Percentiles rank a stretch among this genome's conserved stretches.
phyloP scores from a whole-genome alignment of 164 flowering plant species.

The Amborella trichopoda region DNA sequence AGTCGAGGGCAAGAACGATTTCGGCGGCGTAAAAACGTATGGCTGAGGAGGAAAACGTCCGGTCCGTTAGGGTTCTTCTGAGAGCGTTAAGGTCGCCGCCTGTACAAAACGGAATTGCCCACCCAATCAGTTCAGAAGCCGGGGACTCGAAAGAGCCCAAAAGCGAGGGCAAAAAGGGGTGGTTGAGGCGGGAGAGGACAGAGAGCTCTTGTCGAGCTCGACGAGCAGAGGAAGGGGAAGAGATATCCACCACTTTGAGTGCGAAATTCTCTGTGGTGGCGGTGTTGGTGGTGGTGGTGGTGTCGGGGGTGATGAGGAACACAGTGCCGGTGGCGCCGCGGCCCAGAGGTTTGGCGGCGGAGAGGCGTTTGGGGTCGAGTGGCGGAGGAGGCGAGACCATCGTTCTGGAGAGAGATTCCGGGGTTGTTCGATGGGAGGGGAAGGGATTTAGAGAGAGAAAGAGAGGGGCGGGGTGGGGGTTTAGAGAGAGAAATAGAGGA shows the following conservation, averaged over 20 bases:
- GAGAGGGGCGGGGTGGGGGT: too few species aligned
- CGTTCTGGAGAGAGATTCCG: too few species aligned
- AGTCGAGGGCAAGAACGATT: not conserved
- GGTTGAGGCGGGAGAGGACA: constrained; percentile 43
- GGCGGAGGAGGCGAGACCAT: too few species aligned
- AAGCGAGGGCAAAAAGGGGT: constrained; percentile 72
- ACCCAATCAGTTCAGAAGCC: constrained; percentile 50
- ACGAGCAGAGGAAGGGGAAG: constrained; percentile 40
- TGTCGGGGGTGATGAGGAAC: constrained; percentile 44
- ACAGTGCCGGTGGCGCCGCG: constrained; percentile 95
- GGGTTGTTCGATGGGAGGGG: too few species aligned
- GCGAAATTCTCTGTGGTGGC: too few species aligned
- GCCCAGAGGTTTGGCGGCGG: constrained; percentile 71
- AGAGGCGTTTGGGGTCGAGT: too few species aligned
- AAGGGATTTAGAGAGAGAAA: too few species aligned
- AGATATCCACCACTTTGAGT: constrained; percentile 70
- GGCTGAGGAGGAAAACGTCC: constrained; percentile 46
- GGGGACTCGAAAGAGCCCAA: constrained; percentile 37
- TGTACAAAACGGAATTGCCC: constrained; percentile 84
- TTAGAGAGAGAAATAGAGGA: too few species aligned
- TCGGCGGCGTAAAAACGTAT: constrained; percentile 12
- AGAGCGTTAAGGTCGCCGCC: constrained; percentile 90
- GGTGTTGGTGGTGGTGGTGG: not conserved
- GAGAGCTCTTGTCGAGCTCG: constrained; percentile 88
- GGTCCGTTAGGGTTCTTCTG: constrained; percentile 57